Evolutionary conservation across 2,329 filamentous ascomycete species (phyloP).

Genomic region (Fusarium miscanthi): DNA sequence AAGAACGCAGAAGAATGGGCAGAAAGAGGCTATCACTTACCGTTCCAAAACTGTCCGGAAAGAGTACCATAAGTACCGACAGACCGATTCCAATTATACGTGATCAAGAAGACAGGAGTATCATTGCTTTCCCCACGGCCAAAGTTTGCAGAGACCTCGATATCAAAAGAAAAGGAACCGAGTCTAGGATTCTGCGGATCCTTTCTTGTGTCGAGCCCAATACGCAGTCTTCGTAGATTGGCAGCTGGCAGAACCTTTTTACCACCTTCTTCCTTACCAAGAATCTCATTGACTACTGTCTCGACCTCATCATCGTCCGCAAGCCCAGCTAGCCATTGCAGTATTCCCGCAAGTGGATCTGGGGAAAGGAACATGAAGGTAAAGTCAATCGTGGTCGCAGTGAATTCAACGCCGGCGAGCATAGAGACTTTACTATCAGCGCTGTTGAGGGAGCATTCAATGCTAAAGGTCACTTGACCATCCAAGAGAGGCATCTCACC

Average conservation of each 20-base stretch:
- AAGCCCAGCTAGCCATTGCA: background rate
- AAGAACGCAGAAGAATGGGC: too few relatives aligned
- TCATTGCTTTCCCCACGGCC: background rate
- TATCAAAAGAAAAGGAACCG: background rate
- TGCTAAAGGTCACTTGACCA: background rate
- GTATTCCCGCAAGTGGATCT: background rate
- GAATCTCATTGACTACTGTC: background rate
- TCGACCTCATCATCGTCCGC: background rate
- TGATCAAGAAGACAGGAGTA: background rate
- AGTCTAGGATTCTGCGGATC: background rate
- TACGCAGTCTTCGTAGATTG: background rate
- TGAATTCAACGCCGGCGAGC: background rate
- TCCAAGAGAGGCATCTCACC: background rate
- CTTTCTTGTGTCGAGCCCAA: conserved; percentile 1
- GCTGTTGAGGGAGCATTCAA: background rate
- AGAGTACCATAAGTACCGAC: background rate
- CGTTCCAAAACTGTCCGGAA: background rate
- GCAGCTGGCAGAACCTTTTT: background rate
- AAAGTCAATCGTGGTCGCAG: background rate
- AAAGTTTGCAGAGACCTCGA: background rate
- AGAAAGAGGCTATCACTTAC: background rate
- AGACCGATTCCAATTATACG: background rate
- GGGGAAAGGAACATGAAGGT: background rate
- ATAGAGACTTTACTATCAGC: background rate
- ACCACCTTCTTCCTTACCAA: background rate